Percentiles rank a stretch among this genome's conserved stretches.
Conservation (phyloP, 495 filamentous ascomycete genomes). For the Hyaloscypha finlandica region DNA sequence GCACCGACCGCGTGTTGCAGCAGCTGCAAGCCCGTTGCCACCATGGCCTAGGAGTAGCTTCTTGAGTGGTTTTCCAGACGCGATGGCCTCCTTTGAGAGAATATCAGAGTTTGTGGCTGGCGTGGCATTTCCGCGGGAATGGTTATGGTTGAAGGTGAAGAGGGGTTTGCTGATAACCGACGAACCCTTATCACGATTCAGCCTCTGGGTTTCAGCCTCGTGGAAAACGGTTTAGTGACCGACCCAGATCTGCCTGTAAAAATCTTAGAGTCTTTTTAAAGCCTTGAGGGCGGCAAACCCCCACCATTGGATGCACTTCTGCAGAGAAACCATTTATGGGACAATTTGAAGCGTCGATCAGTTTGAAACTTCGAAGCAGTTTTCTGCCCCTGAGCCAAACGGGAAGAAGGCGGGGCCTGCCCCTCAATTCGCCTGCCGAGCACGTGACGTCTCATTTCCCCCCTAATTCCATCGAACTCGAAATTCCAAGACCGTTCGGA, state of each 20-base stretch:
- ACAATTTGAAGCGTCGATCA: background rate
- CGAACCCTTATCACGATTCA: background rate
- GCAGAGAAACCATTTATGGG: background rate
- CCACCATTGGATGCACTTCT: background rate
- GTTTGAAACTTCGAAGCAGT: background rate
- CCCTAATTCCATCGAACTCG: too few species aligned
- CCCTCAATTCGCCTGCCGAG: too few species aligned
- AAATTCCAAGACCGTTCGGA: too few species aligned
- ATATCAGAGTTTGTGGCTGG: background rate
- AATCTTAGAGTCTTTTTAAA: background rate
- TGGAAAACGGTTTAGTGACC: background rate
- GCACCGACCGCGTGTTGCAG: background rate
- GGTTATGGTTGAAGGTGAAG: background rate
- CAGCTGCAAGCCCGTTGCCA: background rate
- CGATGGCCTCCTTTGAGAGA: background rate
- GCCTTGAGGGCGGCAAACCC: background rate
- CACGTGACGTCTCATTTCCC: too few species aligned
- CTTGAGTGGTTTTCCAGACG: background rate
- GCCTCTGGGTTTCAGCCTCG: background rate
- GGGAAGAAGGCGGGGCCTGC: background rate
- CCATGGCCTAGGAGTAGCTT: background rate
- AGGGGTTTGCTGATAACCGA: background rate
- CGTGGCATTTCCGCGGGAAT: background rate
- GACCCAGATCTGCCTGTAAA: background rate
- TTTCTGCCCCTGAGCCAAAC: background rate